Evolutionary conservation across 495 filamentous ascomycete species (phyloP), one percentile per base, ranked within the genome.

Genomic region (Aspergillus steynii): DNA sequence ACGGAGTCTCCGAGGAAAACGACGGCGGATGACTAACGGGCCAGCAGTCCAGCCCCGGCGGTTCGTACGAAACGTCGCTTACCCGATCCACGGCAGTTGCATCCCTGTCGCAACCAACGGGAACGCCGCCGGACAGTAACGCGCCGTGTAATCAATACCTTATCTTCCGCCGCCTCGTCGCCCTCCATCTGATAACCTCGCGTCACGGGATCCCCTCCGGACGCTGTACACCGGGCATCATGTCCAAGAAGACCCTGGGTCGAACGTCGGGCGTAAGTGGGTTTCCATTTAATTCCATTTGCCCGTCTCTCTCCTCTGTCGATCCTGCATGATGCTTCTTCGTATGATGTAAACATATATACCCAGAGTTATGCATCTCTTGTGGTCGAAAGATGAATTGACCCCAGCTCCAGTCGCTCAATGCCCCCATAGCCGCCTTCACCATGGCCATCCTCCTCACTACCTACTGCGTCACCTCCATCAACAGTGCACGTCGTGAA

Each of bases 351-450:
- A 42, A 50, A 50, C 49, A 50, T 7, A 50, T 50, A 27, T 50
- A 50, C n/a, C 5, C 15, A 10, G 1, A 42, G 31, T 9, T 42
- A 20, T 20, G 0, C 20, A 20, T 20, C 20, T 20, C 20, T 20
- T 20, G 20, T 20, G 20, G 20, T 20, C 15, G 20, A 31, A 48
- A 25, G n/a, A 55, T 29, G 49, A 61, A 61, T 58, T 55, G 52
- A 56, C 31, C 37, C 53, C 10, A 50, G n/a, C 46, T 8, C 50
- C 55, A 80, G 77, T 80, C 77, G 7, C 52, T 80, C 42, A 77
- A 77, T 59, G 78, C 80, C 7, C 80, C 80, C 20, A 78, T 82
- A 42, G 79, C 77, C 29, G 80, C 80, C 15, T 78, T 83, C 61
- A 78, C 78, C 10, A 81, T 83, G 78, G 79, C 80, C 29, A 53